Evolutionary conservation across 345 rosid genomes (phyloP).

Genomic region (Boechera retrofracta): DNA sequence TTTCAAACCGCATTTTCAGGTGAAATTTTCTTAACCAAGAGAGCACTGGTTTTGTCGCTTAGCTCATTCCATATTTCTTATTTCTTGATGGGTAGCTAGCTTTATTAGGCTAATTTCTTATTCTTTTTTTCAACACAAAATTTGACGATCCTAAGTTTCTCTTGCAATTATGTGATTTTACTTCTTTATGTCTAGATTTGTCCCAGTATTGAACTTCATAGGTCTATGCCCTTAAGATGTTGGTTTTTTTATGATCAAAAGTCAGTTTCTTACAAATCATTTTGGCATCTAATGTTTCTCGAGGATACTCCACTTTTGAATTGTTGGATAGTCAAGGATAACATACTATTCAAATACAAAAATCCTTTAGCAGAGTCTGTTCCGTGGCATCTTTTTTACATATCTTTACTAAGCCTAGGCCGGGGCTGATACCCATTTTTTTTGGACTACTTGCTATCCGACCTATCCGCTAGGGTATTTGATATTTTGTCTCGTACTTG

Average conservation of each 20-base stretch:
- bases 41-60: too few species aligned
- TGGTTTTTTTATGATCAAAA: background rate
- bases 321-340: conserved; percentile 10
- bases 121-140: background rate
- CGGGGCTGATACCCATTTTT: too few species aligned
- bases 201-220: background rate
- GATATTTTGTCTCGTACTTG: too few species aligned
- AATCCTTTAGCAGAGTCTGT: conserved; percentile 9
- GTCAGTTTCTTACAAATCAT: background rate
- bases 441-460: too few species aligned
- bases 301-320: background rate
- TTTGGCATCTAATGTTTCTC: background rate
- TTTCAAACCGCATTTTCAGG: conserved; percentile 73
- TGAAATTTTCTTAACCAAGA: conserved; percentile 6
- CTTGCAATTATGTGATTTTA: background rate
- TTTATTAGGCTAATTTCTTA: background rate
- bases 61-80: too few species aligned
- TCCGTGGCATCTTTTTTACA: background rate
- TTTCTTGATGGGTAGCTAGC: background rate
- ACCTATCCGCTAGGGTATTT: too few species aligned
- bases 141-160: background rate
- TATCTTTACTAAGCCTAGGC: background rate
- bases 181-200: background rate
- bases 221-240: background rate
- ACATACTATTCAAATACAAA: background rate